phyloP scores from a whole-genome alignment of 208 protist species.

The Lotmaria passim region DNA sequence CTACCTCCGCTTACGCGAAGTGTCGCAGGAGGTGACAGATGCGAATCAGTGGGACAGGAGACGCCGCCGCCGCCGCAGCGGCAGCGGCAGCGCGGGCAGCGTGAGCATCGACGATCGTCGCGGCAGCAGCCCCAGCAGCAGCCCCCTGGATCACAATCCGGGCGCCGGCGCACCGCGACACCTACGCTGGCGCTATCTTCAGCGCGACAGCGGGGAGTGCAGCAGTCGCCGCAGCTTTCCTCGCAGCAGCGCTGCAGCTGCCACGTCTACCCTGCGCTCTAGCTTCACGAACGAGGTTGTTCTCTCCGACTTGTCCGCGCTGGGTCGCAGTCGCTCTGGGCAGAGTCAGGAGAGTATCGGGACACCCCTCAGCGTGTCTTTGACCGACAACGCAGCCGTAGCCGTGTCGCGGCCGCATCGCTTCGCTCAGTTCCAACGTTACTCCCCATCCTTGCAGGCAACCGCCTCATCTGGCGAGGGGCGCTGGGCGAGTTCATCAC shows the following conservation, averaged over 20 bases:
- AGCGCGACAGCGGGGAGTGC: neutral
- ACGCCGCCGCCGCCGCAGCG: neutral
- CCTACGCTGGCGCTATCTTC: neutral
- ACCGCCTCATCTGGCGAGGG: neutral
- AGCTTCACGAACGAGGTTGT: constrained; percentile 8
- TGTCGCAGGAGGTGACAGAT: neutral
- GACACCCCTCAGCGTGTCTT: constrained; percentile 11
- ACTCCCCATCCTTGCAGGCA: constrained; percentile 4
- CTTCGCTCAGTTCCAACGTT: neutral
- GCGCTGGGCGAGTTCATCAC: neutral
- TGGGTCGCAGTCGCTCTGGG: constrained; percentile 4
- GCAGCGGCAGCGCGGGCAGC: neutral
- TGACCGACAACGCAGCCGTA: neutral
- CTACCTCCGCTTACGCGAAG: neutral
- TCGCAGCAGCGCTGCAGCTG: neutral
- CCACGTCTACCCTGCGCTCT: neutral
- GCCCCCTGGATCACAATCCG: too few species aligned
- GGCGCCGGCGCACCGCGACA: neutral
- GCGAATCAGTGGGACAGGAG: neutral
- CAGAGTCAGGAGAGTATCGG: constrained; percentile 9
- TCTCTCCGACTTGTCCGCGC: neutral
- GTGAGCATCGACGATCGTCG: constrained; percentile 1
- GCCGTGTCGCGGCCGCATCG: neutral
- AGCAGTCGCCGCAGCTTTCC: neutral
- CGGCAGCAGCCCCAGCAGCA: neutral